phyloP scores from a whole-genome alignment of 2,329 filamentous ascomycete species.

The Pseudogymnoascus sp. region DNA sequence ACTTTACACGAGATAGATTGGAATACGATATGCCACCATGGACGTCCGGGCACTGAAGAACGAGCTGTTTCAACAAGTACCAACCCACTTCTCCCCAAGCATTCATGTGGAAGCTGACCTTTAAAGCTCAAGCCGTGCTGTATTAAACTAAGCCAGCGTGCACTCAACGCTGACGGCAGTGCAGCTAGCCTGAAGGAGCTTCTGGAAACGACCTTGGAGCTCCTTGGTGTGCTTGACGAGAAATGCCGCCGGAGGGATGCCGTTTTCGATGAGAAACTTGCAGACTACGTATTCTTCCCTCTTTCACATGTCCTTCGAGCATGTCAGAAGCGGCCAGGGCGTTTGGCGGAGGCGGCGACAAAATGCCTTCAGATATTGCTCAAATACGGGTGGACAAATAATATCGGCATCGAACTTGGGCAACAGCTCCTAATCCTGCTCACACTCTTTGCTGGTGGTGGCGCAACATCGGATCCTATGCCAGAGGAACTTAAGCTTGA shows the following conservation, averaged over 20 bases:
- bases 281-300: conserved; percentile 93
- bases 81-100: background rate
- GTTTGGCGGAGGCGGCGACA: conserved; percentile 67
- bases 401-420: conserved; percentile 63
- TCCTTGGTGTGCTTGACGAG: conserved; percentile 39
- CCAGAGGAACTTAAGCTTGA: conserved; percentile 70
- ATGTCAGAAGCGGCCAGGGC: conserved; percentile 63
- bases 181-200: conserved; percentile 38
- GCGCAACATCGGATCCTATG: conserved; percentile 40
- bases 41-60: conserved; percentile 7
- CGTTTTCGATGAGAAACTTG: conserved; percentile 69
- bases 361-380: conserved; percentile 70
- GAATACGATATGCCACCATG: conserved; percentile 32
- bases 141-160: conserved; percentile 51
- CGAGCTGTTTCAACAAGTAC: conserved; percentile 11
- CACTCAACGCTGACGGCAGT: conserved; percentile 41
- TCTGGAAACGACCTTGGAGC: conserved; percentile 37
- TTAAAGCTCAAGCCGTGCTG: conserved; percentile 56
- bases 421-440: conserved; percentile 82
- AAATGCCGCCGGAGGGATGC: conserved; percentile 38
- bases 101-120: background rate
- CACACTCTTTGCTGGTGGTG: conserved; percentile 72
- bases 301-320: conserved; percentile 78
- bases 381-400: conserved; percentile 67
- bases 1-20: conserved; percentile 74